phyloP scores from a whole-genome alignment of 495 filamentous ascomycete species.

The Talaromyces stipitatus region DNA sequence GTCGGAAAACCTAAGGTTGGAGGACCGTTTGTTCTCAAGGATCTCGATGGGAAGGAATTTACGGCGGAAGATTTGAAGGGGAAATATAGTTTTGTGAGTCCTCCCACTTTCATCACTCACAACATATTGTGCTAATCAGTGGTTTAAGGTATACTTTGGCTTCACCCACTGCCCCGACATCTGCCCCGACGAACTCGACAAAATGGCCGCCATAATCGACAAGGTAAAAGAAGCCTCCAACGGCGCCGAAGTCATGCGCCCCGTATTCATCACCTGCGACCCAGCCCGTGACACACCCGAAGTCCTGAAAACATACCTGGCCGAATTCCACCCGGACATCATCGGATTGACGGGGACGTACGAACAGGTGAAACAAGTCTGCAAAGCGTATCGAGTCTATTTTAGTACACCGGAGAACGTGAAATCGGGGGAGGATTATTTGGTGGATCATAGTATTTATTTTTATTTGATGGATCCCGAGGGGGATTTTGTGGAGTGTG shows the following conservation, averaged over 20 bases:
- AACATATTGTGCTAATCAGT: neutral
- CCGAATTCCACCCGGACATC: slow-evolving; percentile 86
- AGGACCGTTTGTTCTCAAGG: slow-evolving; percentile 72
- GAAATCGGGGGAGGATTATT: slow-evolving; percentile 87
- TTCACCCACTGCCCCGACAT: slow-evolving; percentile 99
- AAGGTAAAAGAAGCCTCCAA: slow-evolving; percentile 51
- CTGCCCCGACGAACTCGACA: slow-evolving; percentile 97
- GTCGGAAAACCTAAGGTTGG: slow-evolving; percentile 89
- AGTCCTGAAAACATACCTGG: slow-evolving; percentile 74
- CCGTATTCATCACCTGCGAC: slow-evolving; percentile 93
- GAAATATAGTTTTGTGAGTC: slow-evolving; percentile 64
- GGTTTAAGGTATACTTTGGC: slow-evolving; percentile 78
- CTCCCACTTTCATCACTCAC: neutral
- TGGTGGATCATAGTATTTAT: slow-evolving; percentile 98
- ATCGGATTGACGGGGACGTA: slow-evolving; percentile 89
- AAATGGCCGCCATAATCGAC: slow-evolving; percentile 93
- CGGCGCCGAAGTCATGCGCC: slow-evolving; percentile 47
- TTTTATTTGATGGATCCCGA: slow-evolving; percentile 99
- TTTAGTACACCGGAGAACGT: slow-evolving; percentile 87
- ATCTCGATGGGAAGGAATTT: slow-evolving; percentile 71
- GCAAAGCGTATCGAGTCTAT: slow-evolving; percentile 93
- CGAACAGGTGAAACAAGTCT: slow-evolving; percentile 82
- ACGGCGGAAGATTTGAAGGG: slow-evolving; percentile 76
- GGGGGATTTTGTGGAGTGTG: slow-evolving; percentile 94
- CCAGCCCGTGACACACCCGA: slow-evolving; percentile 82